Base-by-base conservation (phyloP, 192 early-diverging fungal genomes). In the Phycomyces blakesleeanus region DNA sequence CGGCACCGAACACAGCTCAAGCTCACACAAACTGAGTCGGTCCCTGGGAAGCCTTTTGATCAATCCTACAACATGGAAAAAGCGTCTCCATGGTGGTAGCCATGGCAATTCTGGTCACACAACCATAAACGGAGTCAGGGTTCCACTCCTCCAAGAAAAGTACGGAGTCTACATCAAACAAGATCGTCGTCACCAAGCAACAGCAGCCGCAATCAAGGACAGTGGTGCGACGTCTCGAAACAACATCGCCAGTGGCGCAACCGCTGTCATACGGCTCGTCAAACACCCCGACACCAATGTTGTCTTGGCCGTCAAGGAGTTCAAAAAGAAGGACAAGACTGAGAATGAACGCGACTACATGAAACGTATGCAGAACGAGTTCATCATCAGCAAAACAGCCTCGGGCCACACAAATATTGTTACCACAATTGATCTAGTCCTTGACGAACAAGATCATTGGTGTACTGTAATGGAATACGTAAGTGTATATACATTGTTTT, bases 291-390 rank as follows among this genome's bases (percentile, higher is more conserved):
- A 88, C 86, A 71, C 79, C 88, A 37, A 92, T 82, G 65, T 92
- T 24, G 24, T 70, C 11, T 37, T 63, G 24, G 64, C 95, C 24
- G 87, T 97, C 71, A 98, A 98, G 77, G 93, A 97, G 64, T 98
- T 97, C 79, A 81, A 91, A 22, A 63, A 67, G 55, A 84, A 89
- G 47, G 76, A 83, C 27, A 90, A 89, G 64, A 83, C 88, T 63
- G 95, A 97, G 81, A 83, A 88, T 4, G 85, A 96, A 82, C 92
- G 92, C 73, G 91, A 95, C 50, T 97, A 96, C 75, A 80, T 96
- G 74, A 97, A 97, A 76, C 97, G 96, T 78, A 79, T 98, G 64
- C 90, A 87, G 22, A 84, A 86, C 72, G 96, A 98, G 78, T 98
- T 95, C 72, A 96, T 94, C 77, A 97, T 98, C 61, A 88, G 86